Base-by-base conservation (phyloP, 169 alveolate genomes). In the Eimeria maxima region DNA sequence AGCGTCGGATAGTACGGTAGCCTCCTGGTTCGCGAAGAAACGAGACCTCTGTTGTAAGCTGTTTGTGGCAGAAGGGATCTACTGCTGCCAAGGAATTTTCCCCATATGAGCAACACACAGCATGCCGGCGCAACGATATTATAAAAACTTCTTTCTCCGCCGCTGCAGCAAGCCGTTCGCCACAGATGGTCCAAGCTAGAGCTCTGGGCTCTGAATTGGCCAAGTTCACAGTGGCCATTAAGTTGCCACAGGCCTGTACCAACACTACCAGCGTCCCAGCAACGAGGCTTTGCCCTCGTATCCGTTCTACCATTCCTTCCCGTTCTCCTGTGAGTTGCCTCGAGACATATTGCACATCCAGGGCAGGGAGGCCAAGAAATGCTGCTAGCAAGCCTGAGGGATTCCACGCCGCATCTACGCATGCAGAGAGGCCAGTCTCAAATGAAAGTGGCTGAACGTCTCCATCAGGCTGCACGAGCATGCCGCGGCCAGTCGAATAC, bases 361-460 rank as follows among this genome's bases (percentile, higher is more conserved):
- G 42, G n/a, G 20, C 65, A 57, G 93, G 93, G 50, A 63, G 47
- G 71, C 93, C 93, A 1, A 87, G 60, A 16, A 87, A 29, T 47
- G 81, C 93, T 22, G 93, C 93, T 50, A 60, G 18, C 57, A 71
- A 38, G n/a, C 93, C 93, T 42, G 93, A 57, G n/a, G 93, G 65
- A 83, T 55, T 63, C 93, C 93, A 87, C 33, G 71, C 53, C 0
- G 93, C 93, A 20, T 83, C 93, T 55, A 42, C 93, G 63, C 93
- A 87, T 63, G 93, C 29, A 33, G 93, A 60, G 4, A 87, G 93
- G 67, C 93, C 81, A 10, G 93, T 87, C 22, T 87, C 83, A 18
- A 87, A 6, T 47, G 50, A 38, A 44, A 38, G 81, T 22, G 83
- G 63, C 63, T 57, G 57, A 27, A 33, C 20, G 29, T 87, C 93